Evolutionary conservation across 169 alveolate species (phyloP).

Genomic region (Neospora caninum): DNA sequence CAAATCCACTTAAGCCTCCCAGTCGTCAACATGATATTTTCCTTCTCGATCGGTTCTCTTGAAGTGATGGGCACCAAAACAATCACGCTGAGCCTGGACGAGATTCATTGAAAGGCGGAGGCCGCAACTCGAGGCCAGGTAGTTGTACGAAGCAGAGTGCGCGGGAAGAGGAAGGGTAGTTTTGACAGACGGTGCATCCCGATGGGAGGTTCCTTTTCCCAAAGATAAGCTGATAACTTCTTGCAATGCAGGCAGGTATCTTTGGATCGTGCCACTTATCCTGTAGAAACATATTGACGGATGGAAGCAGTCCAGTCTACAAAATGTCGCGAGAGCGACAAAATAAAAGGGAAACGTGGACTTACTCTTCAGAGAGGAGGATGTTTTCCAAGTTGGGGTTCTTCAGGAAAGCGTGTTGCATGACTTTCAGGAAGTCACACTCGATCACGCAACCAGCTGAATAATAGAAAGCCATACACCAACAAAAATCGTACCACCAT

Average conservation of each 20-base stretch:
- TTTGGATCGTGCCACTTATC: background rate
- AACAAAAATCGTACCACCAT: background rate
- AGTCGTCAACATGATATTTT: conserved; percentile 21
- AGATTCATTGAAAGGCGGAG: conserved; percentile 75
- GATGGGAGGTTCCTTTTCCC: background rate
- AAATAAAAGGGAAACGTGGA: too few species aligned
- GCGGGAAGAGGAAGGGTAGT: conserved; percentile 26
- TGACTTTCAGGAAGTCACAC: conserved; percentile 76
- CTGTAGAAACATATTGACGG: background rate
- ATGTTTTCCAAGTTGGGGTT: conserved; percentile 43
- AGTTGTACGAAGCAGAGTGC: conserved; percentile 40
- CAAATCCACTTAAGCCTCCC: background rate
- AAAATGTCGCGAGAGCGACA: background rate
- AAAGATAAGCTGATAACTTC: background rate
- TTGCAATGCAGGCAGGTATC: conserved; percentile 23
- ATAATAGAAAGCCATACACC: background rate
- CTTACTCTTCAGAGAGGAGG: conserved; percentile 55
- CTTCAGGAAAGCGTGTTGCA: conserved; percentile 71
- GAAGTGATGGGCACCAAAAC: conserved; percentile 85
- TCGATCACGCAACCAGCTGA: conserved; percentile 84
- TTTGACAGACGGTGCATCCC: background rate
- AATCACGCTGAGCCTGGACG: conserved; percentile 89
- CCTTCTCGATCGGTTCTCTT: conserved; percentile 79
- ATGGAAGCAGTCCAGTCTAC: background rate
- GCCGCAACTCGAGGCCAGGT: background rate